These are phyloP conservation scores for Emericellopsis atlantica DNA, from an alignment of 2,329 filamentous ascomycete genomes.

Conservation along the genomic window DNA sequence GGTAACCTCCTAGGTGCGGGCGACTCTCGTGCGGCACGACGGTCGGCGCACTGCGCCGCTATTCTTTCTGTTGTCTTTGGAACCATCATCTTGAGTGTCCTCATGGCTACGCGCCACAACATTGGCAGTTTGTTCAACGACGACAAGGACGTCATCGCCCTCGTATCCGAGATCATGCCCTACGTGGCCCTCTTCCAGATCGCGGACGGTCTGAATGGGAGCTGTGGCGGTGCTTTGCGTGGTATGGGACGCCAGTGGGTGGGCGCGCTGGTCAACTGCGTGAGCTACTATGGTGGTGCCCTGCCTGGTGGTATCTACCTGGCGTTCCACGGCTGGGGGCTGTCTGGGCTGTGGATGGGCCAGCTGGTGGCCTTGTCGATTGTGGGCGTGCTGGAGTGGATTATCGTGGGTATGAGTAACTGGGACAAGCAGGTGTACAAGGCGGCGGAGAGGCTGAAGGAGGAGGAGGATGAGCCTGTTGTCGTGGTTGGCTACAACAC, in stretches of 20 bases:
- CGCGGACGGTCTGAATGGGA: slow-evolving; percentile 75
- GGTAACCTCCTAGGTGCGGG: slow-evolving; percentile 68
- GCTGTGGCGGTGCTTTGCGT: slow-evolving; percentile 66
- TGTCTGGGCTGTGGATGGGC: slow-evolving; percentile 70
- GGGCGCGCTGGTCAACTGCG: slow-evolving; percentile 67
- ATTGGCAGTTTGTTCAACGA: slow-evolving; percentile 76
- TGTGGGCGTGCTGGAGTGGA: slow-evolving; percentile 68
- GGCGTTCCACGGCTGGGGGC: slow-evolving; percentile 76
- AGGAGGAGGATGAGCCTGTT: too few species aligned
- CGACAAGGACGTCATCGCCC: slow-evolving; percentile 54
- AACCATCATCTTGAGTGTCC: slow-evolving; percentile 47
- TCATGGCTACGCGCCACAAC: slow-evolving; percentile 59
- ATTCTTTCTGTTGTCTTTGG: slow-evolving; percentile 61
- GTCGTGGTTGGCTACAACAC: background rate
- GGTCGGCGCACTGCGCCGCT: slow-evolving; percentile 65
- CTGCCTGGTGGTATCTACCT: slow-evolving; percentile 73
- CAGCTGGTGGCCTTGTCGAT: slow-evolving; percentile 73
- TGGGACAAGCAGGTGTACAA: slow-evolving; percentile 42
- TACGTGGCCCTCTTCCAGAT: slow-evolving; percentile 86
- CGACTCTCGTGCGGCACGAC: slow-evolving; percentile 50
- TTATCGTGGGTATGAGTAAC: slow-evolving; percentile 62
- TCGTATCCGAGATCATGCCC: slow-evolving; percentile 70
- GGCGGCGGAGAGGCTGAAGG: slow-evolving; percentile 11
- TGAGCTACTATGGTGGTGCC: slow-evolving; percentile 76
- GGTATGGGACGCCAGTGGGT: slow-evolving; percentile 84